A percentile compares a stretch with the other conserved stretches of the same genome.
These are phyloP conservation scores for Flaveria brownii DNA, from an alignment of 129 eudicot species.

Conservation along the genomic window DNA sequence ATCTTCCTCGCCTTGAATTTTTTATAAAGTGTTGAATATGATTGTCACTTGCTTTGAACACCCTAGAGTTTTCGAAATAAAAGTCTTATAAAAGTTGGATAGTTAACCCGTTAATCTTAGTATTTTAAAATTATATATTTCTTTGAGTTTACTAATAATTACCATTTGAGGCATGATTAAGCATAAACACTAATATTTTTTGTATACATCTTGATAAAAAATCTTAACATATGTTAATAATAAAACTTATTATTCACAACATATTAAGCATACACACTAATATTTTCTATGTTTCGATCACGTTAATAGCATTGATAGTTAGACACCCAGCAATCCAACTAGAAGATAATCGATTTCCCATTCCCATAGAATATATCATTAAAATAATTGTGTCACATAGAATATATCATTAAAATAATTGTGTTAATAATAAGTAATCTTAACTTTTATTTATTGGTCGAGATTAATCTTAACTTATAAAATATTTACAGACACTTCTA, in stretches of 20 bases:
- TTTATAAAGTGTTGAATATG: neutral
- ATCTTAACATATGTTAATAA: neutral
- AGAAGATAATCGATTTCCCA: too few species aligned
- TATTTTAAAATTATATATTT: neutral
- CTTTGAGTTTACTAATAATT: neutral
- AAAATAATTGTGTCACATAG: too few species aligned
- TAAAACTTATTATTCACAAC: neutral
- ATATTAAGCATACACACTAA: too few species aligned
- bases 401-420: too few species aligned
- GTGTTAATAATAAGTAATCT: too few species aligned
- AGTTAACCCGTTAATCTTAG: neutral
- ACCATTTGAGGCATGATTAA: neutral
- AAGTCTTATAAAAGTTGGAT: neutral
- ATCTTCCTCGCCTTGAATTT: neutral
- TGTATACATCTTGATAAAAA: neutral
- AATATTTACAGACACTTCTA: too few species aligned
- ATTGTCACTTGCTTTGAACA: conserved; percentile 18
- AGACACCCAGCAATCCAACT: too few species aligned
- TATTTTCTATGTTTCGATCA: too few species aligned
- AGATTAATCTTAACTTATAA: too few species aligned
- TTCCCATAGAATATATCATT: too few species aligned
- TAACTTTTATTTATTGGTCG: too few species aligned
- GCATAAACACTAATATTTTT: neutral
- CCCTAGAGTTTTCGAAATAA: neutral
- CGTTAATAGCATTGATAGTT: too few species aligned